Base-by-base conservation (phyloP, 2,329 filamentous ascomycete species). In the Madurella fahalii region DNA sequence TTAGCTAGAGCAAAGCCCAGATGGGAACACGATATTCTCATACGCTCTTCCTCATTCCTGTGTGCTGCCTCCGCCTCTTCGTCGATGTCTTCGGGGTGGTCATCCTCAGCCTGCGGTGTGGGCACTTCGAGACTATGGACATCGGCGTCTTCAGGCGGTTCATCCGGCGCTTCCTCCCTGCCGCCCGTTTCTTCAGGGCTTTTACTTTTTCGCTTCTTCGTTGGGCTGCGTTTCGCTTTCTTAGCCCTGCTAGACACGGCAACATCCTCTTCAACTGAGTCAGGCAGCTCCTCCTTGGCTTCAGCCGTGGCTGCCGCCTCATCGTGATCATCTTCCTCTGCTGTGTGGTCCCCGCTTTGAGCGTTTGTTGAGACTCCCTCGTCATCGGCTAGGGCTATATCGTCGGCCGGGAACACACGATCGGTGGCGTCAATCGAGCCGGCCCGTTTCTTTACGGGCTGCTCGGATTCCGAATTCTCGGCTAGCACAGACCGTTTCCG, bases 1-100 rank as follows among this genome's bases (percentile, higher is more conserved):
- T 60, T 56, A 63, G 47, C 11, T 44, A 48, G 52, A 12, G 12
- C 7, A 17, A 48, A 43, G 9, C 34, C 18, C 3, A 9, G 40
- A 45, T 8, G 18, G 30, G 30, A 2, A 25, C 37, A 16, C 30
- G 40, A 15, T 39, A 52, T 37, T 47, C 34, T 65, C 80, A 70
- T 79, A 82, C 84, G 68, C 65, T 86, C 83, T 80, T 89, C 85
- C 56, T 84, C 81, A 57, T 85, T 84, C 51, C 71, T 83, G 48
- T 80, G 76, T 17, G 75, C 78, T 46, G 74, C 77, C 60, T 86
- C 83, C 2, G 76, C 74, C 59, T 85, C 83, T 57, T 83, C 82
- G 58, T 83, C 80, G 52, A 76, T 73, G 62, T 84, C 82, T 53
- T 84, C 80, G 45, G 68, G 73, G 40, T 73, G 73, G 18, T 81